phyloP scores from a whole-genome alignment of 2,329 filamentous ascomycete genomes.

The Exophiala lecanii-corni region DNA sequence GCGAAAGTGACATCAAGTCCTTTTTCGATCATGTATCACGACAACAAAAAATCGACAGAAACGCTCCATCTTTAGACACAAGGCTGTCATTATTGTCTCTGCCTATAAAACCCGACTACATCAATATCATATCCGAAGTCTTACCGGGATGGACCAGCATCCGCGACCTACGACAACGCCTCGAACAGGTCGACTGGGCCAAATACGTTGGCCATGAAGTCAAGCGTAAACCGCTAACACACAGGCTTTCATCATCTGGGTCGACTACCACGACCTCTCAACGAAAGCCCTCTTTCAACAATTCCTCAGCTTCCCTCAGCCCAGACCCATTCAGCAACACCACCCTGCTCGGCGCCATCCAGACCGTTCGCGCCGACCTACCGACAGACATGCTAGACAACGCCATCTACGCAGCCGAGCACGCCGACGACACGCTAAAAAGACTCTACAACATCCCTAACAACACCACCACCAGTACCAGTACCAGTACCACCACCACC shows the following conservation, averaged over 20 bases:
- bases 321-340: not conserved
- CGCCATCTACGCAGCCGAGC: constrained; percentile 16
- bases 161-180: constrained; percentile 20
- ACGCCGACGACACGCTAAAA: constrained; percentile 8
- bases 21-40: constrained; percentile 4
- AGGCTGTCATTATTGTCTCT: constrained; percentile 2
- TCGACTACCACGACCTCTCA: not conserved
- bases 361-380: constrained; percentile 11
- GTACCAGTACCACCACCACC: not conserved
- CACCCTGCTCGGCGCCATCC: not conserved
- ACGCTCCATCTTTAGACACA: not conserved
- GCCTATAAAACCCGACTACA: constrained; percentile 16
- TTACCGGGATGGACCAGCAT: constrained; percentile 23
- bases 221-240: not conserved
- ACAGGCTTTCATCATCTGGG: not conserved
- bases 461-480: not conserved
- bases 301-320: not conserved
- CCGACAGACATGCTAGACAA: constrained; percentile 20
- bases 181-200: constrained; percentile 24
- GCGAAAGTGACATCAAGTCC: constrained; percentile 7
- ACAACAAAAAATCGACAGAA: not conserved
- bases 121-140: constrained; percentile 15
- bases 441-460: constrained; percentile 20
- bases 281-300: not conserved
- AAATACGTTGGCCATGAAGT: constrained; percentile 24